These are phyloP conservation scores for Tulasnella calospora DNA, from an alignment of 768 basidiomycete genomes.

Conservation along the genomic window DNA sequence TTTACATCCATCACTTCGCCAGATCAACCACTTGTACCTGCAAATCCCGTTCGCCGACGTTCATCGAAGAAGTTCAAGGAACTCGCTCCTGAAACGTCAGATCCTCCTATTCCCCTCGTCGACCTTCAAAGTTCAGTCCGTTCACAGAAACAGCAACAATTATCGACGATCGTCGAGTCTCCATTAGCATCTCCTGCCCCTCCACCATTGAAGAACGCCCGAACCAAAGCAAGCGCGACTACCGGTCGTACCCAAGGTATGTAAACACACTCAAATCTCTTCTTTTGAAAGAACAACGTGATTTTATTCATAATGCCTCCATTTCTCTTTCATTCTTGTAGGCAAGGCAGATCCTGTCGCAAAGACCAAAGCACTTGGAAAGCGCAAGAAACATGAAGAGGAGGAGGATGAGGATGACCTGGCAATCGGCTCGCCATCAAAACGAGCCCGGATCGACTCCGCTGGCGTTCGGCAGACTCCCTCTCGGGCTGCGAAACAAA, in stretches of 20 bases:
- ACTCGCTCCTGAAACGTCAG: neutral
- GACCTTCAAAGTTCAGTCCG: neutral
- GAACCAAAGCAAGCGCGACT: neutral
- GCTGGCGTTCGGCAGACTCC: neutral
- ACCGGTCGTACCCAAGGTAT: neutral
- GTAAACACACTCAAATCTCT: neutral
- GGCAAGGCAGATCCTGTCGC: neutral
- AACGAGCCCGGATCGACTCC: neutral
- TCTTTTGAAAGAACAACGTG: neutral
- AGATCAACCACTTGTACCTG: neutral
- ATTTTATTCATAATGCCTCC: neutral
- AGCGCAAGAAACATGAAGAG: neutral
- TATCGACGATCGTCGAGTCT: constrained; percentile 9
- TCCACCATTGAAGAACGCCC: neutral
- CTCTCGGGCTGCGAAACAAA: neutral
- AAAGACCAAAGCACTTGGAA: neutral
- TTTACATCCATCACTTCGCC: neutral
- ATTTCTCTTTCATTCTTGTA: neutral
- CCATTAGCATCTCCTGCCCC: neutral
- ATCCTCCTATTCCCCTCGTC: neutral
- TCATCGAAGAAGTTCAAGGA: neutral
- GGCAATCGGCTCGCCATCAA: neutral
- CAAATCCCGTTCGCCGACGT: neutral
- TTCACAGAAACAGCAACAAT: neutral
- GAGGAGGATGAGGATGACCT: neutral